Conservation (phyloP, 805 yeast genomes). For the Candida schatavii region DNA sequence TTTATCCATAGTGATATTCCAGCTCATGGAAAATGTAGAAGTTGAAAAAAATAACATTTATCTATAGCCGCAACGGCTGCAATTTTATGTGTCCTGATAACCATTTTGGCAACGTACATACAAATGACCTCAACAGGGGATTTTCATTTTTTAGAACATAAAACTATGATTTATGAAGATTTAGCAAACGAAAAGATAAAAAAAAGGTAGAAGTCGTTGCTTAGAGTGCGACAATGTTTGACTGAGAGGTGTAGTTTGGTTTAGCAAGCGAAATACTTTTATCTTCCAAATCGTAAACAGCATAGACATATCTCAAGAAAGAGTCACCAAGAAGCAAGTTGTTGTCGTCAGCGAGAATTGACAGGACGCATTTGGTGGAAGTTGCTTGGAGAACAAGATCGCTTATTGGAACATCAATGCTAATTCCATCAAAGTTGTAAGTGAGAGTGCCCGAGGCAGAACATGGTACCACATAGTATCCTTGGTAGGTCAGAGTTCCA, state of each 20-base stretch:
- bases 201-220: too few species aligned
- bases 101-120: too few species aligned
- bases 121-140: too few species aligned
- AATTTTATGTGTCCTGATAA: too few species aligned
- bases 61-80: too few species aligned
- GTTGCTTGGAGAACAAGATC: neutral
- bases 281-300: slow-evolving; percentile 14
- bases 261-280: slow-evolving; percentile 13
- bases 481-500: slow-evolving; percentile 32
- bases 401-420: slow-evolving; percentile 14
- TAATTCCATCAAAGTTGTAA: slow-evolving; percentile 16
- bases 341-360: neutral
- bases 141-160: too few species aligned
- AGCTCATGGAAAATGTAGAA: too few species aligned
- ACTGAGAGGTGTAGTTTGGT: slow-evolving; percentile 7
- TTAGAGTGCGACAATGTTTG: slow-evolving; percentile 3
- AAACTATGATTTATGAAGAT: too few species aligned
- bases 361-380: neutral
- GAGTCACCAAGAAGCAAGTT: slow-evolving; percentile 11
- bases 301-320: slow-evolving; percentile 17
- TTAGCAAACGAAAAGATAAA: too few species aligned
- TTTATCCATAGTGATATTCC: too few species aligned
- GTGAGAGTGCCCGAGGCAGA: neutral
- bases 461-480: slow-evolving; percentile 16
- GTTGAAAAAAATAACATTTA: too few species aligned